Base-by-base conservation (phyloP, 345 rosid species). In the Pugionium cornutum region DNA sequence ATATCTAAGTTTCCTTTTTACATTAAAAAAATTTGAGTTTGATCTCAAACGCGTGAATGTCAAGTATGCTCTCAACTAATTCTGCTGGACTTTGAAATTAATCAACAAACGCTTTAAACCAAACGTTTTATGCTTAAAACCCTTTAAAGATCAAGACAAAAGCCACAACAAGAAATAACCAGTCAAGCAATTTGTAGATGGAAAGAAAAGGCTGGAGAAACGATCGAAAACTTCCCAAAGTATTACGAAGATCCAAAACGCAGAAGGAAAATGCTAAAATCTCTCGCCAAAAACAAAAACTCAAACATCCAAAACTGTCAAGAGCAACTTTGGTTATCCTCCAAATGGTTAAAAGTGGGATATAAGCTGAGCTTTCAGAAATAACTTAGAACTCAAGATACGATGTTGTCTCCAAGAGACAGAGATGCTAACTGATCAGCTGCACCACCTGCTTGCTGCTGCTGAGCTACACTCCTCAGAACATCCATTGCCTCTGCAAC, bases 401-500 rank as follows among this genome's bases (percentile, higher is more conserved):
- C 84, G 62, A 82, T 76, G 76, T 65, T 75, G 58, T 82, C 83
- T 63, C 66, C 78, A 75, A 82, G 74, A 33, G 86, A 84, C 75
- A 80, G 58, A 4, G 89, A 82, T 27, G 86, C 79, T 31, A 84
- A 74, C 59, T 84, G 89, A 53, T 84, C 86, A 40, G 81, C 78
- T 33, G 82, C 74, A 30, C 79, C 83, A 62, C 81, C 72, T 2
- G 76, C 79, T 64, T 75, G 82, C 65, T 77, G 81, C 67, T 76
- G 86, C 69, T 82, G 86, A 52, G 80, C 82, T n/a, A 75, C 79
- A 62, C 71, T 75, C 70, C 75, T 75, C 62, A 75, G 58, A 33
- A 75, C 79, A 56, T 75, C 79, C 84, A 83, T 80, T 31, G 87
- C 87, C 46, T 83, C 87, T 28, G 77, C 79, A 57, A 83, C 87